A percentile compares a stretch with the other conserved stretches of the same genome.
Conservation (phyloP, 208 protist genomes). For the Trypanosoma cruzi region DNA sequence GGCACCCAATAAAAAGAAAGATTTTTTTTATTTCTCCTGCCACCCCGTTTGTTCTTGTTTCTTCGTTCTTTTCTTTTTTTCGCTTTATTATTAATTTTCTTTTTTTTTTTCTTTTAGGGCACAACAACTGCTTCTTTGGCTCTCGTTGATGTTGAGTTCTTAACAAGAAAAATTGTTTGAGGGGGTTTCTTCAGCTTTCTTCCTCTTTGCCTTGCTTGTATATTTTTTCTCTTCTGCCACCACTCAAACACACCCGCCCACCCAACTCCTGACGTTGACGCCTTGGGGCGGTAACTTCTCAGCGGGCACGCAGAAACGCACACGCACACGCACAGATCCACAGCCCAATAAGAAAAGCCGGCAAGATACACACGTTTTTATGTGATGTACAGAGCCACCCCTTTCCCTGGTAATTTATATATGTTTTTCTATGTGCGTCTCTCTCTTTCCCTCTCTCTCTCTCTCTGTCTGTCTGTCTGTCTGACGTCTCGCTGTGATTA, state of each 20-base stretch:
- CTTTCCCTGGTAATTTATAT: background rate
- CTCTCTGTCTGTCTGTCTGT: background rate
- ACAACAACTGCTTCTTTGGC: no score
- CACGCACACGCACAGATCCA: background rate
- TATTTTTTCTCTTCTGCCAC: background rate
- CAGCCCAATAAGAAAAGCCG: background rate
- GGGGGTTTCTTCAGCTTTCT: background rate
- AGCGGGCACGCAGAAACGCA: background rate
- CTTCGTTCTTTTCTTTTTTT: background rate
- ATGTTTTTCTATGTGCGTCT: slow-evolving; percentile 1
- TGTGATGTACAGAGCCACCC: background rate
- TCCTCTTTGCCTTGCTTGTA: background rate
- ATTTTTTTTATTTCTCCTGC: background rate
- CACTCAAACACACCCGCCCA: background rate
- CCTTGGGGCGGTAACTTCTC: background rate
- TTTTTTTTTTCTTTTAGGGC: background rate
- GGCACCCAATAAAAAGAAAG: background rate
- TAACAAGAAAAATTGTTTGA: background rate
- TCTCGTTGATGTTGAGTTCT: background rate
- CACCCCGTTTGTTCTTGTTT: background rate
- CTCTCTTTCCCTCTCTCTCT: background rate
- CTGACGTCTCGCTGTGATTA: background rate
- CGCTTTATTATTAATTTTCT: background rate
- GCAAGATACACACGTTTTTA: background rate
- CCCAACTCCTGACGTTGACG: background rate